A percentile compares a stretch with the other conserved stretches of the same genome.
Evolutionary conservation across 2,329 filamentous ascomycete genomes (phyloP).

Genomic region (Ophiocordyceps australis): DNA sequence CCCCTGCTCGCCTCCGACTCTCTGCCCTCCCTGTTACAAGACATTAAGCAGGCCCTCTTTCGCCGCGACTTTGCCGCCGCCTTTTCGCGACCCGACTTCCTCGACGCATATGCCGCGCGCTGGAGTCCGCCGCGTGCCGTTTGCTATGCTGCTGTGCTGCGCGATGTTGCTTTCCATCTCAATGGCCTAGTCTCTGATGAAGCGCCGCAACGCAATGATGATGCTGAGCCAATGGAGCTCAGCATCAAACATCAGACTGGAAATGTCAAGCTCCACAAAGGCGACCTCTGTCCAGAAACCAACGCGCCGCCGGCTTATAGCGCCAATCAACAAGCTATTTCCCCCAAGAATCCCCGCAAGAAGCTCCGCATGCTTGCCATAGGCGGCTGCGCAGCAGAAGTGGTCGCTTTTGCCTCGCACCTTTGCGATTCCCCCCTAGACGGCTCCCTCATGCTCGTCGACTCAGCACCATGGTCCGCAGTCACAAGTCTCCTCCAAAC

Average conservation of each 20-base stretch:
- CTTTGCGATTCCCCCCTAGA: slow-evolving; percentile 10
- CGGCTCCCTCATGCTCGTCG: slow-evolving; percentile 45
- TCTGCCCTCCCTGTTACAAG: slow-evolving; percentile 47
- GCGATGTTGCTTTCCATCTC: too few species aligned
- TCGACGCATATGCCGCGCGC: slow-evolving; percentile 70
- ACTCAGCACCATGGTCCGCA: slow-evolving; percentile 61
- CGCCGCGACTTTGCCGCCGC: slow-evolving; percentile 68
- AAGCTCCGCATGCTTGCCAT: slow-evolving; percentile 25
- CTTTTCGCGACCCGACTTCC: slow-evolving; percentile 52
- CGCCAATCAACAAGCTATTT: too few species aligned
- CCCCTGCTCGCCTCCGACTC: slow-evolving; percentile 24
- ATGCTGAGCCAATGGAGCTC: too few species aligned
- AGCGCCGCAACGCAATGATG: too few species aligned
- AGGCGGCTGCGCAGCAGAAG: slow-evolving; percentile 42
- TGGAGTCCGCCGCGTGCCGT: slow-evolving; percentile 83
- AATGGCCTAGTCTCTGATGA: too few species aligned
- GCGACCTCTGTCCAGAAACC: too few species aligned
- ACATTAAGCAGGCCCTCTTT: slow-evolving; percentile 73
- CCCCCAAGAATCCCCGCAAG: too few species aligned
- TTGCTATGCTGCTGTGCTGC: slow-evolving; percentile 50
- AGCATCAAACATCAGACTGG: too few species aligned
- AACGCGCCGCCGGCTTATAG: too few species aligned
- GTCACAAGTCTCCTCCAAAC: slow-evolving; percentile 41
- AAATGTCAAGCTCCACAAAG: too few species aligned
- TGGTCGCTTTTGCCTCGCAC: slow-evolving; percentile 33